A percentile compares a stretch with the other conserved stretches of the same genome.
Conservation (phyloP, 2,329 filamentous ascomycete species). For the Xenosphaeropsis pyriputrescens region DNA sequence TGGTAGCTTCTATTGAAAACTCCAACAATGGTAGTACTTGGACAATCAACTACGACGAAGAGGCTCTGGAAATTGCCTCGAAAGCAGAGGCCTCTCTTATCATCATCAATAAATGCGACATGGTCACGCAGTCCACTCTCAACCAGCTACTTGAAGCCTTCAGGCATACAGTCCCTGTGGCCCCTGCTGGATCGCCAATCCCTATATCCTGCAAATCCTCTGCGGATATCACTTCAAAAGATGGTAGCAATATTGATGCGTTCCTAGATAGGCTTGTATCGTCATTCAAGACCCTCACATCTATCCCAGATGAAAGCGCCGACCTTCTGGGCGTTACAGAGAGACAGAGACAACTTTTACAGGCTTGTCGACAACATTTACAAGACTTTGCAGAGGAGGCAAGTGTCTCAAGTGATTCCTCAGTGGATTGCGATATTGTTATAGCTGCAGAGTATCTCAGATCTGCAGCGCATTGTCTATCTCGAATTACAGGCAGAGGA, state of each 20-base stretch:
- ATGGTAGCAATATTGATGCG: slow-evolving; percentile 36
- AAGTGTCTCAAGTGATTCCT: slow-evolving; percentile 14
- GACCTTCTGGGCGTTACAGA: slow-evolving; percentile 84
- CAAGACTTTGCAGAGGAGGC: slow-evolving; percentile 57
- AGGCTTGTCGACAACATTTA: slow-evolving; percentile 57
- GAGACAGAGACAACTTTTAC: slow-evolving; percentile 71
- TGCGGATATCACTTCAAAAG: slow-evolving; percentile 11
- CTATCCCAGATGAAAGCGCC: slow-evolving; percentile 55
- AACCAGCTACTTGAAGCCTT: slow-evolving; percentile 26
- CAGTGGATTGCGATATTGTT: slow-evolving; percentile 61
- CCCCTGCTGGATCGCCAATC: slow-evolving; percentile 5
- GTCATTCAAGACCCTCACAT: slow-evolving; percentile 58
- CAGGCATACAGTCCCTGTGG: slow-evolving; percentile 18
- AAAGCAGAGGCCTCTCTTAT: slow-evolving; percentile 33
- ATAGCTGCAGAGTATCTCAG: slow-evolving; percentile 82
- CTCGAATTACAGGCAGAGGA: slow-evolving; percentile 75
- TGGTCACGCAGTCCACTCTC: slow-evolving; percentile 22
- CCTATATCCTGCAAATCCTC: slow-evolving; percentile 60
- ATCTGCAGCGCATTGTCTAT: slow-evolving; percentile 64
- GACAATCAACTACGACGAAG: slow-evolving; percentile 35
- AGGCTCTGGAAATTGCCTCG: slow-evolving; percentile 38
- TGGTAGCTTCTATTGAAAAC: slow-evolving; percentile 60
- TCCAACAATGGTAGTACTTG: slow-evolving; percentile 17
- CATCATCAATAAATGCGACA: slow-evolving; percentile 49
- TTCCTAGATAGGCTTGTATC: slow-evolving; percentile 54